Percentiles rank a stretch among this genome's conserved stretches.
These are phyloP conservation scores for Corymbia maculata DNA, from an alignment of 345 rosid genomes.

Conservation along the genomic window DNA sequence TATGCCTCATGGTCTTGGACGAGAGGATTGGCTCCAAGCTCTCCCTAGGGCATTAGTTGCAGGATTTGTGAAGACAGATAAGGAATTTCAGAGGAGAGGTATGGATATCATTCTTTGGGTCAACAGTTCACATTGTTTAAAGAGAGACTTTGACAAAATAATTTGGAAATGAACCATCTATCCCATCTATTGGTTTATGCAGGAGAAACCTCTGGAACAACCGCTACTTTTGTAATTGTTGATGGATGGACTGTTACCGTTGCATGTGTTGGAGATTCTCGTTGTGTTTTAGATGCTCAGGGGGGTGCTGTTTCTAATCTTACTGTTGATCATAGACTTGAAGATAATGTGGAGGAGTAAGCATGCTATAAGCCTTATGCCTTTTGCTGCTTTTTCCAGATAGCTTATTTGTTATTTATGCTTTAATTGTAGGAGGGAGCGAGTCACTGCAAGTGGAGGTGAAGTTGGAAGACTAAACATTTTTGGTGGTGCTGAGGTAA, in stretches of 20 bases:
- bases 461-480: constrained; percentile 94
- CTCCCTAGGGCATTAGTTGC: constrained; percentile 84
- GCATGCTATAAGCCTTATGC: constrained; percentile 10
- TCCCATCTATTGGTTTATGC: constrained; percentile 7
- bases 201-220: constrained; percentile 95
- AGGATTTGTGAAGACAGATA: constrained; percentile 92
- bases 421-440: constrained; percentile 55
- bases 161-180: neutral
- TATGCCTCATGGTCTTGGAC: constrained; percentile 58
- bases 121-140: neutral
- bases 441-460: constrained; percentile 95
- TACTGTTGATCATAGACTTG: constrained; percentile 87
- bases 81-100: constrained; percentile 90
- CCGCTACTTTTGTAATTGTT: constrained; percentile 82
- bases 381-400: neutral
- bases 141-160: neutral
- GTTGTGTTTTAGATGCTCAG: constrained; percentile 71
- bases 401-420: neutral
- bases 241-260: constrained; percentile 95
- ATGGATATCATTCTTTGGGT: neutral
- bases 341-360: constrained; percentile 81
- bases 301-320: constrained; percentile 64
- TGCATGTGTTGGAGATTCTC: constrained; percentile 93
- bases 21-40: constrained; percentile 87
- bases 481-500: constrained; percentile 75